Conservation (phyloP, 23 red algal species). For the Gracilaria domingensis region DNA sequence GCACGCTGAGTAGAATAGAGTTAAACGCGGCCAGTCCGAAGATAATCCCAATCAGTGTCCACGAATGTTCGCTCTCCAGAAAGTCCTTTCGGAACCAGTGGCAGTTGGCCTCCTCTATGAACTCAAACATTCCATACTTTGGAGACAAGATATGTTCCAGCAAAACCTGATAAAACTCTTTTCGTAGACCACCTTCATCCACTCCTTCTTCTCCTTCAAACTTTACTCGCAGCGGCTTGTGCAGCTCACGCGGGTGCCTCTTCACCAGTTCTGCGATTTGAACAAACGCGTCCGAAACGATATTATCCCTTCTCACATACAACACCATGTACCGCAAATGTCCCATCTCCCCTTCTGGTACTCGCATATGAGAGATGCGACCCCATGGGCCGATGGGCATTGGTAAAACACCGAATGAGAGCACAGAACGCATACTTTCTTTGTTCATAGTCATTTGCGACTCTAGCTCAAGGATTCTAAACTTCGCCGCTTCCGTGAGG, state of each 20-base stretch:
- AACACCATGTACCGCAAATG: constrained; percentile 76
- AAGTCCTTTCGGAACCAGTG: constrained; percentile 86
- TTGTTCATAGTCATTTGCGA: constrained; percentile 75
- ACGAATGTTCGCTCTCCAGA: constrained; percentile 75
- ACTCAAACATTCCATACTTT: constrained; percentile 94
- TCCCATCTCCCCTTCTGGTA: constrained; percentile 66
- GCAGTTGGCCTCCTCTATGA: constrained; percentile 80
- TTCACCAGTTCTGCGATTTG: constrained; percentile 62
- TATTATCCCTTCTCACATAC: constrained; percentile 80
- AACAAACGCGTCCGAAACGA: constrained; percentile 82
- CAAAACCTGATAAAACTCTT: constrained; percentile 94
- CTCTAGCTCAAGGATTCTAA: constrained; percentile 84
- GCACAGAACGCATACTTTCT: constrained; percentile 77
- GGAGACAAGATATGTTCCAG: constrained; percentile 85
- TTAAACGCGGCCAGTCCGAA: constrained; percentile 93
- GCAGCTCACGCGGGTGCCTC: constrained; percentile 73
- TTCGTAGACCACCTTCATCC: constrained; percentile 92
- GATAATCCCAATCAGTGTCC: constrained; percentile 84
- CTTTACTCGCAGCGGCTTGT: constrained; percentile 83
- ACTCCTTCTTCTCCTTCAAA: constrained; percentile 93
- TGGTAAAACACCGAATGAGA: constrained; percentile 60
- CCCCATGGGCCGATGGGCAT: constrained; percentile 65
- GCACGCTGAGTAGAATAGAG: constrained; percentile 86
- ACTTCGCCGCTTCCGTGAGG: constrained; percentile 88
- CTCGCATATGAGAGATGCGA: constrained; percentile 51